Base-by-base conservation (phyloP, 2,329 filamentous ascomycete species). In the Chaetomium strumarium region DNA sequence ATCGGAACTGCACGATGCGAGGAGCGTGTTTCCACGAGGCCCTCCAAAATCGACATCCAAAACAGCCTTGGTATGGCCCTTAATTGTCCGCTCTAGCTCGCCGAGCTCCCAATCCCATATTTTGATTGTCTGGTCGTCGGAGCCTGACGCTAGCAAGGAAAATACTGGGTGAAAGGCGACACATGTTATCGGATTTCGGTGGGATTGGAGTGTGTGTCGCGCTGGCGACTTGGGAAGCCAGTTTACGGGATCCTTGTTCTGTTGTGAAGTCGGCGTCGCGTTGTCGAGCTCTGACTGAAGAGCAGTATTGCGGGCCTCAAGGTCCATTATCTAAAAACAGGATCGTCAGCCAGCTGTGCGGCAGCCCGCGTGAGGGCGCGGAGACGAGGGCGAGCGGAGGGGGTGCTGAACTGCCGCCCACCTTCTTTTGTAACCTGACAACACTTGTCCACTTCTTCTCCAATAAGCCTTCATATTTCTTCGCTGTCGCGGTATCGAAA, bases 381-480 rank as follows among this genome's bases (percentile, higher is more conserved):
- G 13, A n/a, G 12, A n/a, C 34, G 34, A n/a, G 34, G 13, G n/a
- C 7, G 34, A 5, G 13, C 12, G 34, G 2, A 3, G 34, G 12
- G 14, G 3, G 16, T n/a, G 34, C 13, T 4, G 7, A n/a, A n/a
- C 10, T 13, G 29, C 24, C 13, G 43, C 55, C 20, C 6, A 87
- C 89, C 87, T 96, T 97, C 72, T 96, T 96, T 72, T 97, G 92
- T 69, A 97, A 71, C 56, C 92, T 81, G 64, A 96, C 90, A 29
- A 97, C 87, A 64, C 90, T 93, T 17, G 92, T 97, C 92, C 92
- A 97, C 76, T 97, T 97, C 80, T 96, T 96, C 77, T 97, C 92
- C 60, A 97, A 72, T 29, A 97, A 72, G 1, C 88, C 88, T 71
- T 96, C 90, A 73, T 96, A 97, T 72, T 95, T 96, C 75, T 96